Conservation (phyloP, 768 basidiomycete genomes). For the Suillus bovinus region DNA sequence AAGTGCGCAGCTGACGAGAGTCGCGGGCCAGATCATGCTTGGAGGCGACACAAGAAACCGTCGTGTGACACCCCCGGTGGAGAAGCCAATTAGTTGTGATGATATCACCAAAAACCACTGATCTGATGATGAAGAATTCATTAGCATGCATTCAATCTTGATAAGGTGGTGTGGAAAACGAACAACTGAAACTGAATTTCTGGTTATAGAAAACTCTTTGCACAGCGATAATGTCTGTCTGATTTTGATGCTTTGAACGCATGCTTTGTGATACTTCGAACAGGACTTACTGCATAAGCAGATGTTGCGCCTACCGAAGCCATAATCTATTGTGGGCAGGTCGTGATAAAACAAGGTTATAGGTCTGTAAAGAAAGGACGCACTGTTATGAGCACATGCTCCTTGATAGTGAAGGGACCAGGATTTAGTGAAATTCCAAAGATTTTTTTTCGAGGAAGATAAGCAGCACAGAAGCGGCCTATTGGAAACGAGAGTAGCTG, state of each 20-base stretch:
- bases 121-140: slow-evolving; percentile 43
- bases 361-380: slow-evolving; percentile 30
- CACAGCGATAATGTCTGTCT: slow-evolving; percentile 75
- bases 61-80: slow-evolving; percentile 72
- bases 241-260: slow-evolving; percentile 3
- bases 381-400: slow-evolving; percentile 68
- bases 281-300: slow-evolving; percentile 55
- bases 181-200: slow-evolving; percentile 59
- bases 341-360: slow-evolving; percentile 29
- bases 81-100: slow-evolving; percentile 80
- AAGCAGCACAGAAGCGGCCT: slow-evolving; percentile 55
- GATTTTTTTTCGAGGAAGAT: slow-evolving; percentile 53
- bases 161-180: slow-evolving; percentile 20
- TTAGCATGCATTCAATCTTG: slow-evolving; percentile 3
- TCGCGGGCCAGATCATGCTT: slow-evolving; percentile 72
- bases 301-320: slow-evolving; percentile 58
- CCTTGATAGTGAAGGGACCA: slow-evolving; percentile 76
- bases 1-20: slow-evolving; percentile 70
- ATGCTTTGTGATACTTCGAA: slow-evolving; percentile 15
- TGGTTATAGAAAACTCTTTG: slow-evolving; percentile 74
- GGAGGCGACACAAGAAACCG: slow-evolving; percentile 70
- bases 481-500: slow-evolving; percentile 73
- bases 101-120: slow-evolving; percentile 82
- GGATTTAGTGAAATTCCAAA: slow-evolving; percentile 69
- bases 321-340: slow-evolving; percentile 39